These are phyloP conservation scores for Cicer chorassanicum DNA, from an alignment of 306 rosid species.

Conservation along the genomic window DNA sequence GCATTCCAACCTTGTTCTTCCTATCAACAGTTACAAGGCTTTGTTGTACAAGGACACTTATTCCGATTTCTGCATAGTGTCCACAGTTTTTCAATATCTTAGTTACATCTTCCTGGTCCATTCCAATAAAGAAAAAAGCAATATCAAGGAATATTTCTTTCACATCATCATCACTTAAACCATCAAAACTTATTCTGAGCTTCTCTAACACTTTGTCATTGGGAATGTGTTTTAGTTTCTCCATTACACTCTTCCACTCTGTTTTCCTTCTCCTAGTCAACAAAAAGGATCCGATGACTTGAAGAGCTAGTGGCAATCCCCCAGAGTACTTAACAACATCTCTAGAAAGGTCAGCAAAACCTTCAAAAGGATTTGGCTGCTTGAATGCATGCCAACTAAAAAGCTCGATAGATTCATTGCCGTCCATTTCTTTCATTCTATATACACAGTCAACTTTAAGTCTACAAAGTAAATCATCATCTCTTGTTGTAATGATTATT, in stretches of 20 bases:
- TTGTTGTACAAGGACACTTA: background rate
- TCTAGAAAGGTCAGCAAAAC: background rate
- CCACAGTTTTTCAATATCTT: background rate
- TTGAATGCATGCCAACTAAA: slow-evolving; percentile 27
- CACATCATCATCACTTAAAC: background rate
- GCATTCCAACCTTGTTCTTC: background rate
- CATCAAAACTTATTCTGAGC: slow-evolving; percentile 8
- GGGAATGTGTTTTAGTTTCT: background rate
- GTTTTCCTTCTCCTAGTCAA: background rate
- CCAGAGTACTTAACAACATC: background rate
- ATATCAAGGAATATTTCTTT: slow-evolving; percentile 8
- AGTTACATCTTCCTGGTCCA: background rate
- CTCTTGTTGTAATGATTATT: slow-evolving; percentile 18
- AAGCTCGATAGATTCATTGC: background rate
- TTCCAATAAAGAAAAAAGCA: slow-evolving; percentile 1
- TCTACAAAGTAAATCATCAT: background rate
- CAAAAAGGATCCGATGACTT: slow-evolving; percentile 4
- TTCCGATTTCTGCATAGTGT: background rate
- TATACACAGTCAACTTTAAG: background rate
- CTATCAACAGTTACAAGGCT: background rate
- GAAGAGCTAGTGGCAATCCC: slow-evolving; percentile 2
- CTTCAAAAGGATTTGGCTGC: background rate
- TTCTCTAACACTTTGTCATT: background rate
- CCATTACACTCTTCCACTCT: background rate
- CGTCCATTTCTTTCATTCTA: background rate